Evolutionary conservation across 2,329 filamentous ascomycete genomes (phyloP).

Genomic region (Hysterium pulicare): DNA sequence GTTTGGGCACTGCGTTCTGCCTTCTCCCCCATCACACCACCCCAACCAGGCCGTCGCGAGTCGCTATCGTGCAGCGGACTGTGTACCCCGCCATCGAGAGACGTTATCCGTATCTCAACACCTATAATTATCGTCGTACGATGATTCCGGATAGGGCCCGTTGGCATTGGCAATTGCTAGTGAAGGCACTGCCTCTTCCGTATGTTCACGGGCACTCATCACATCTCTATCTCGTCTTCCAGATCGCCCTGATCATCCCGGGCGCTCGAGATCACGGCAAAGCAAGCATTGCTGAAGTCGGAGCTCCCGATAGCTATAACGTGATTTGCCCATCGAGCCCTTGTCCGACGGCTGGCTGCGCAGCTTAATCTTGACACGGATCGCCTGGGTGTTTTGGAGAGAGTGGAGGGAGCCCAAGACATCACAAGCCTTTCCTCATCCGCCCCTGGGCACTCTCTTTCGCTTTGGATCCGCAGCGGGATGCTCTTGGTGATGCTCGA

Average conservation of each 20-base stretch:
- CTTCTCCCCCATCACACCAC: too few relatives aligned
- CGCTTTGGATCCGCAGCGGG: constrained; percentile 14
- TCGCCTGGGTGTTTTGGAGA: constrained; percentile 15
- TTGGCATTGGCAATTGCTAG: too few relatives aligned
- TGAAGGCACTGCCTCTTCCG: too few relatives aligned
- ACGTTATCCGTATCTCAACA: too few relatives aligned
- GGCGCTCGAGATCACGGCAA: constrained; percentile 21
- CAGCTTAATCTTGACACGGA: constrained; percentile 27
- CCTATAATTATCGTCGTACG: too few relatives aligned
- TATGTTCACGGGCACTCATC: too few relatives aligned
- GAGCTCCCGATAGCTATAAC: too few relatives aligned
- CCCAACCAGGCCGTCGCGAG: too few relatives aligned
- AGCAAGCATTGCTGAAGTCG: constrained; percentile 17
- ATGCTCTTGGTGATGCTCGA: constrained; percentile 19
- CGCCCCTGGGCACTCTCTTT: constrained; percentile 13
- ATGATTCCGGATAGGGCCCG: too few relatives aligned
- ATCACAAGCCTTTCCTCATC: constrained; percentile 19
- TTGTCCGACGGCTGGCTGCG: constrained; percentile 23
- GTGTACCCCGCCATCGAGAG: constrained; percentile 2
- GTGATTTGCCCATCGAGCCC: too few relatives aligned
- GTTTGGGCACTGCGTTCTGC: too few relatives aligned
- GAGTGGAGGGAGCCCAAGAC: not conserved
- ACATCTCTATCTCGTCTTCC: too few relatives aligned
- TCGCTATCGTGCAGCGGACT: constrained; percentile 2
- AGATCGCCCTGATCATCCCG: constrained; percentile 1